phyloP scores from a whole-genome alignment of 2,329 filamentous ascomycete genomes.

The Fusarium dlaminii region DNA sequence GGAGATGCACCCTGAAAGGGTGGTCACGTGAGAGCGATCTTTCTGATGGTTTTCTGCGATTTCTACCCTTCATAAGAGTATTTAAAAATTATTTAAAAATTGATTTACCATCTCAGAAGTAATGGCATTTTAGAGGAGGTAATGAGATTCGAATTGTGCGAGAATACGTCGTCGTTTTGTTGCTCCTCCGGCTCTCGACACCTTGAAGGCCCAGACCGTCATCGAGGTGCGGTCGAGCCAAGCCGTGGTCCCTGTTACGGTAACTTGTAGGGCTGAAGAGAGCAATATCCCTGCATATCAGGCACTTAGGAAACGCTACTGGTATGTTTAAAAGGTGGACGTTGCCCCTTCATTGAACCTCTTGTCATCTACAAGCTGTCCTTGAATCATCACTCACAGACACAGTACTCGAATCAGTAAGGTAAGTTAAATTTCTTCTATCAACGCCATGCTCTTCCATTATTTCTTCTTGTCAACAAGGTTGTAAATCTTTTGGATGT shows the following conservation, averaged over 20 bases:
- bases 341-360: neutral
- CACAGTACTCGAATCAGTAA: neutral
- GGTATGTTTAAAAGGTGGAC: slow-evolving; percentile 26
- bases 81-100: neutral
- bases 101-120: accelerated
- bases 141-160: accelerated
- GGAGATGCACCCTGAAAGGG: slow-evolving; percentile 26
- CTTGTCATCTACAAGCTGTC: neutral
- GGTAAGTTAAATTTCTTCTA: slow-evolving; percentile 21
- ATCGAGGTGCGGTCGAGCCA: slow-evolving; percentile 27
- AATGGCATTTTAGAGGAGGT: accelerated
- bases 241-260: slow-evolving; percentile 34
- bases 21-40: slow-evolving; percentile 19
- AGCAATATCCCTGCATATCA: slow-evolving; percentile 34
- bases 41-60: neutral
- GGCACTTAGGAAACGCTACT: slow-evolving; percentile 31
- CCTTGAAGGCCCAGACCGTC: slow-evolving; percentile 36
- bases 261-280: slow-evolving; percentile 31
- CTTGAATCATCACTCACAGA: neutral
- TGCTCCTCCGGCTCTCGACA: neutral
- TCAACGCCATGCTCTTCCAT: slow-evolving; percentile 9
- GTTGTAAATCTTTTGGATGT: slow-evolving; percentile 74
- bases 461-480: slow-evolving; percentile 51
- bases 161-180: neutral
- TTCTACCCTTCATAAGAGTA: neutral